A percentile compares a stretch with the other conserved stretches of the same genome.
Evolutionary conservation across 768 basidiomycete species (phyloP).

Genomic region (Pholiota molesta): DNA sequence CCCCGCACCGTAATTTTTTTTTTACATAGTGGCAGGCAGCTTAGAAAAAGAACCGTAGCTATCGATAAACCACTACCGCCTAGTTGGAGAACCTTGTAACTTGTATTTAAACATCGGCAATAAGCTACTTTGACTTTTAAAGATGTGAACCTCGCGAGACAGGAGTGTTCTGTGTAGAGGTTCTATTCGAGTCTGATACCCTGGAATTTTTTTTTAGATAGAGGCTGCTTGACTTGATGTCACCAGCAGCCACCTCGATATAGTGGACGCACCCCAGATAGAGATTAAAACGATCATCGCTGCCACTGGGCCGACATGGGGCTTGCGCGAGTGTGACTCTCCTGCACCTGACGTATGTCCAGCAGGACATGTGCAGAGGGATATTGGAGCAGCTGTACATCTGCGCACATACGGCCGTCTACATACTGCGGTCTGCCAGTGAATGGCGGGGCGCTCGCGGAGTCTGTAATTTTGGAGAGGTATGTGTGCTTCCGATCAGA

Average conservation of each 20-base stretch:
- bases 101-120: slow-evolving; percentile 7
- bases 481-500: slow-evolving; percentile 42
- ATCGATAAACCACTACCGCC: background rate
- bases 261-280: background rate
- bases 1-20: background rate
- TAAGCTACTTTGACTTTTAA: slow-evolving; percentile 6
- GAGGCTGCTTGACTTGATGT: background rate
- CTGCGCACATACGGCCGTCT: background rate
- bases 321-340: background rate
- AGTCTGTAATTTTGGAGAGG: slow-evolving; percentile 1
- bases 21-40: slow-evolving; percentile 5
- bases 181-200: background rate
- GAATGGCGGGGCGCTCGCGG: background rate
- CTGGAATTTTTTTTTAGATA: background rate
- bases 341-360: background rate
- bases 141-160: background rate
- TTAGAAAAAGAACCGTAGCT: slow-evolving; percentile 1
- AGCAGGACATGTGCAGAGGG: background rate
- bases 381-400: background rate
- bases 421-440: background rate
- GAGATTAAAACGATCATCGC: background rate
- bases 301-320: background rate
- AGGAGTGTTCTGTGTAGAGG: background rate
- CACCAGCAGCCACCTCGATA: background rate
- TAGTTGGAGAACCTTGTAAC: slow-evolving; percentile 8